A percentile compares a stretch with the other conserved stretches of the same genome.
These are phyloP conservation scores for Pluteus cervinus DNA, from an alignment of 768 basidiomycete species.

Conservation along the genomic window DNA sequence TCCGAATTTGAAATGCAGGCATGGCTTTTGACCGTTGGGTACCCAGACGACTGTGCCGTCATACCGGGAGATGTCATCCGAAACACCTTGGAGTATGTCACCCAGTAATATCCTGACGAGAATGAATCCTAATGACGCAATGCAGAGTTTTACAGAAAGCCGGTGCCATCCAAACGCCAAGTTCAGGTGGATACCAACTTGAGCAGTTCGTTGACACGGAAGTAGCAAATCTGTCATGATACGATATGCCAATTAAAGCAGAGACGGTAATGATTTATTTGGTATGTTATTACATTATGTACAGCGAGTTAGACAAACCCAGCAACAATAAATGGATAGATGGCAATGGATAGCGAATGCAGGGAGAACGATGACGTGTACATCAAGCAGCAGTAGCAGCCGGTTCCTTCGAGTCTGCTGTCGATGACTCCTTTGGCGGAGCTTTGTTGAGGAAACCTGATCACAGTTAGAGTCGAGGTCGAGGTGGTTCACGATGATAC, in stretches of 20 bases:
- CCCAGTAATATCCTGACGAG: conserved; percentile 1
- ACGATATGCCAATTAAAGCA: background rate
- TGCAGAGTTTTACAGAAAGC: conserved; percentile 68
- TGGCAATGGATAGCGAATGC: background rate
- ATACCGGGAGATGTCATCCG: conserved; percentile 62
- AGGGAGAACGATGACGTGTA: too few species aligned
- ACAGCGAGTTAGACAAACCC: conserved; percentile 1
- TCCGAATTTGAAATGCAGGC: conserved; percentile 40
- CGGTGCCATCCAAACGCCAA: conserved; percentile 58
- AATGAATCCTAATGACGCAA: conserved; percentile 4
- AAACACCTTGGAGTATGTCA: conserved; percentile 62
- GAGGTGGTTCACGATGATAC: background rate
- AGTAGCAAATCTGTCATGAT: conserved; percentile 45
- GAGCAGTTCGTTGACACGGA: conserved; percentile 49
- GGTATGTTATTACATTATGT: background rate
- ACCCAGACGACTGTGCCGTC: conserved; percentile 57
- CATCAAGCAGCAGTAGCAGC: too few species aligned
- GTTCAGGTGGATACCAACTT: conserved; percentile 50
- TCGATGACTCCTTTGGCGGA: conserved; percentile 3
- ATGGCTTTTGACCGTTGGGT: conserved; percentile 79
- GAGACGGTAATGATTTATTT: too few species aligned
- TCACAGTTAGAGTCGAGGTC: background rate
- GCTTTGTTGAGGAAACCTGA: conserved; percentile 49
- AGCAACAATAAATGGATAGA: conserved; percentile 4
- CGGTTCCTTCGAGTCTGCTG: conserved; percentile 18